Percentiles rank a stretch among this genome's conserved stretches.
Conservation (phyloP, 371 early-diverging fungal species). For the Syncephalastrum contaminatum region DNA sequence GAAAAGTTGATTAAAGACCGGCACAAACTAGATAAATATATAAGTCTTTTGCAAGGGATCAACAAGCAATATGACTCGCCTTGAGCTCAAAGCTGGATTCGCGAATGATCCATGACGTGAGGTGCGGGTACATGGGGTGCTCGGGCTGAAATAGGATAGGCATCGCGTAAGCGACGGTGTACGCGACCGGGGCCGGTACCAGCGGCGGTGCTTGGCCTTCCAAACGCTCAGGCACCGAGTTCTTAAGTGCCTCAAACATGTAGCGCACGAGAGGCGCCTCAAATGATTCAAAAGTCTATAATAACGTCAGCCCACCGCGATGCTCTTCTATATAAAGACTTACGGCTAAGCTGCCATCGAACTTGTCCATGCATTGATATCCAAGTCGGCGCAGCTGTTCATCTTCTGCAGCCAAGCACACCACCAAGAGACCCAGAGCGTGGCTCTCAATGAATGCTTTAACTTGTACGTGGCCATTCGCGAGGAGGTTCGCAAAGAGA, state of each 20-base stretch:
- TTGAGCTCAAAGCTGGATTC: constrained; percentile 71
- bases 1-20: constrained; percentile 78
- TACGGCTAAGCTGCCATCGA: constrained; percentile 60
- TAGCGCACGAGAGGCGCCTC: constrained; percentile 67
- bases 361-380: constrained; percentile 68
- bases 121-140: constrained; percentile 71
- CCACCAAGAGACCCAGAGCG: constrained; percentile 65
- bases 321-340: background rate
- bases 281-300: constrained; percentile 46
- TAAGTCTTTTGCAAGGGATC: background rate
- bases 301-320: background rate
- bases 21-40: constrained; percentile 57
- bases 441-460: constrained; percentile 69
- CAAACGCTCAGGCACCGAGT: constrained; percentile 60
- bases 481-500: constrained; percentile 61
- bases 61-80: constrained; percentile 29
- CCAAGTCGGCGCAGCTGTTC: constrained; percentile 57
- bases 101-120: constrained; percentile 73
- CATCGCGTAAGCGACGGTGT: constrained; percentile 69
- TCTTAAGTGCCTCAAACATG: constrained; percentile 64
- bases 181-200: constrained; percentile 64
- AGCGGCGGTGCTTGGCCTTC: constrained; percentile 44
- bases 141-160: constrained; percentile 67
- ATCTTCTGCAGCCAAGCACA: constrained; percentile 58
- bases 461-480: constrained; percentile 57